Conservation (phyloP, 805 yeast genomes). For the Teunomyces tritomae region DNA sequence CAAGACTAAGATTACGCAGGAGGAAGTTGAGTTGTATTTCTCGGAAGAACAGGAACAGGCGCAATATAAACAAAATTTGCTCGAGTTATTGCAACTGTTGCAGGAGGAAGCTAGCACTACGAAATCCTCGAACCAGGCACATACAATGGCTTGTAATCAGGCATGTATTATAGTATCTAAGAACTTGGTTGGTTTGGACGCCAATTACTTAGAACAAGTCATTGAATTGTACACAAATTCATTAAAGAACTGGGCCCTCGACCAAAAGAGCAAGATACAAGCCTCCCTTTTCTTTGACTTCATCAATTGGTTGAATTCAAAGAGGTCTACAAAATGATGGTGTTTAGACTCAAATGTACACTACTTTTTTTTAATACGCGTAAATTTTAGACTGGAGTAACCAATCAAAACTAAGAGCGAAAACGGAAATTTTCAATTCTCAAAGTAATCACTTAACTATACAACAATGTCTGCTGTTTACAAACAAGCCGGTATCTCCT, state of each 20-base stretch:
- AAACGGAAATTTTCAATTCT: constrained; percentile 6
- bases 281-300: constrained; percentile 69
- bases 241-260: constrained; percentile 59
- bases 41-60: constrained; percentile 14
- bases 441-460: not conserved
- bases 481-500: constrained; percentile 51
- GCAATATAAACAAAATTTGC: constrained; percentile 18
- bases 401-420: constrained; percentile 4
- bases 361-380: not conserved
- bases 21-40: constrained; percentile 16
- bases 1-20: constrained; percentile 39
- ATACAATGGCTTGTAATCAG: constrained; percentile 58
- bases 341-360: constrained; percentile 5
- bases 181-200: constrained; percentile 40
- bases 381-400: not conserved
- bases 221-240: constrained; percentile 55
- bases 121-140: constrained; percentile 46
- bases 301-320: constrained; percentile 73
- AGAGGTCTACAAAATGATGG: constrained; percentile 23
- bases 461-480: constrained; percentile 39
- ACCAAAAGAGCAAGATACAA: constrained; percentile 45
- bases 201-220: constrained; percentile 39
- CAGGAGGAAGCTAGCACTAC: constrained; percentile 43
- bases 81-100: constrained; percentile 35
- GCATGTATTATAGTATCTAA: constrained; percentile 66